Evolutionary conservation across 805 yeast genomes (phyloP), one percentile per base, ranked within the genome.

Genomic region (Starmera quercuum): DNA sequence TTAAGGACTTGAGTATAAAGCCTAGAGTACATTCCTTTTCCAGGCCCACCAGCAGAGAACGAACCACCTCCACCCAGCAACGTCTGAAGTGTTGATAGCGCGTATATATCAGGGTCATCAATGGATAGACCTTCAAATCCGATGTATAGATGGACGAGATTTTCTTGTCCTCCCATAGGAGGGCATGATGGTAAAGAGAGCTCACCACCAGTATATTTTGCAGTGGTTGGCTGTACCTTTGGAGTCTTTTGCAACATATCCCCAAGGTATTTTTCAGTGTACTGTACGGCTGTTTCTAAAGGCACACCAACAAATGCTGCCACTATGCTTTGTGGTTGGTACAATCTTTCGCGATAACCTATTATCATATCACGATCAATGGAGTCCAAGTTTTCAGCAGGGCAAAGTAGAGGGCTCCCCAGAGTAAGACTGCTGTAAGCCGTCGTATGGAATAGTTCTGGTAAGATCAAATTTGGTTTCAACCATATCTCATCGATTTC

Each of bases 21-120:
- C 38, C 97, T 71, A 4, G 96, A 85, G 56, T 87, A 92, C 97
- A 92, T 88, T 4, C 98, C 98, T 59, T 92, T 92, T 34, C 98
- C 98, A 13, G 98, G 98, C 0, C 98, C 98, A 44, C 98, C 98
- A 8, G 98, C 97, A 14, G 94, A 80, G 53, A 92, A 92, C 2
- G 97, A 87, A 5, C 96, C 95, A 37, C 97, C 98, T 24, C 97
- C 97, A 28, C 98, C 98, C 11, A 92, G 63, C 16, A 90, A 65
- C 39, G 88, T 85, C 55, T 92, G 97, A 37, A 92, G 66, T 1
- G 87, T 78, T 2, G 97, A 96, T 26, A 87, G 64, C 2, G 95
- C 94, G 51, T 92, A 92, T 29, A 88, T 76, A 47, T 92, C 97
- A 14, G 84, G 85, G 52, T 83, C 79, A 33, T 75, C 72, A 21